phyloP scores from a whole-genome alignment of 2,329 filamentous ascomycete species.

The Triangularia setosa region DNA sequence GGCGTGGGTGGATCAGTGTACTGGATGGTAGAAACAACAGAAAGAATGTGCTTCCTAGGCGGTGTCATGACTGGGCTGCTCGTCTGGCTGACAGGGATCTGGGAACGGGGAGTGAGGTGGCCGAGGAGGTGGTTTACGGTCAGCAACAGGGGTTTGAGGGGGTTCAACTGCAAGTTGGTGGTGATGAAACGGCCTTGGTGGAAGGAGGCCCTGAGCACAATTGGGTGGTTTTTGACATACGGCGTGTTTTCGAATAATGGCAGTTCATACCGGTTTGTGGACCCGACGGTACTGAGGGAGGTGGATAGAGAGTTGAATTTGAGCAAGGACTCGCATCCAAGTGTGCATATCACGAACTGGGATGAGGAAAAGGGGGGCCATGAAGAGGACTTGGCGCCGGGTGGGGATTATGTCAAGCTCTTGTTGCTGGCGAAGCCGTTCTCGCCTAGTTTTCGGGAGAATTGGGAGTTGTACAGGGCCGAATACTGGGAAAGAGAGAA shows the following conservation, averaged over 20 bases:
- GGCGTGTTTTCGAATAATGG: constrained; percentile 65
- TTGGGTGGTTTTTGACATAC: constrained; percentile 75
- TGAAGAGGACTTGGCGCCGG: constrained; percentile 86
- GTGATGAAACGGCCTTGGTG: constrained; percentile 80
- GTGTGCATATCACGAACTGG: constrained; percentile 35
- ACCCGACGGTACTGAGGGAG: constrained; percentile 57
- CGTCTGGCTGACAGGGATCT: constrained; percentile 93
- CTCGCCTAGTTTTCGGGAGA: constrained; percentile 88
- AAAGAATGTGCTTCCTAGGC: constrained; percentile 88
- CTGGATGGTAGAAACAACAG: constrained; percentile 86
- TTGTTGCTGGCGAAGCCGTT: constrained; percentile 91
- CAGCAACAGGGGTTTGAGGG: constrained; percentile 83
- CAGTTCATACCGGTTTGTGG: constrained; percentile 73
- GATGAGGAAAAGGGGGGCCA: constrained; percentile 64
- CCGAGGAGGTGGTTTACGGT: constrained; percentile 85
- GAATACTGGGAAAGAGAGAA: constrained; percentile 99
- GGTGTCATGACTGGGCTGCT: constrained; percentile 82
- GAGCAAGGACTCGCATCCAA: constrained; percentile 38
- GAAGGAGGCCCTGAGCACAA: constrained; percentile 68
- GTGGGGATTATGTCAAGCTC: constrained; percentile 88
- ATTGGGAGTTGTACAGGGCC: constrained; percentile 90
- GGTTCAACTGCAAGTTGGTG: constrained; percentile 95
- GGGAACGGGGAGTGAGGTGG: constrained; percentile 93
- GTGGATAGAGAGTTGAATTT: constrained; percentile 57
- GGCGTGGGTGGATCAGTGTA: constrained; percentile 92